Base-by-base conservation (phyloP, 805 yeast species). In the Scheffersomyces lignosus region DNA sequence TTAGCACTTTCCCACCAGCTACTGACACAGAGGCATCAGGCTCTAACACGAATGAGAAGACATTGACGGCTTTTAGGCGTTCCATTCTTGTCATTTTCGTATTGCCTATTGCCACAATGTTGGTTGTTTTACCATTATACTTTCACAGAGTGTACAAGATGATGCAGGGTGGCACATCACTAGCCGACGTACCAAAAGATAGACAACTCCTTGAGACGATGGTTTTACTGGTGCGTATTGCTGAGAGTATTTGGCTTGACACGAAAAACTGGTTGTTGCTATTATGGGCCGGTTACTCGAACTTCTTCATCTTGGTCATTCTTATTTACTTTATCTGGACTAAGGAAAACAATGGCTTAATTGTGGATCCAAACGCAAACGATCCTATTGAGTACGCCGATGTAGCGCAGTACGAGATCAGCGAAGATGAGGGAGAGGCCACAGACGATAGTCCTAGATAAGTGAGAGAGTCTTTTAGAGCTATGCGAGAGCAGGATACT, bases 1-100 rank as follows among this genome's bases (percentile, higher is more conserved):
- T 63, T 15, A 41, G 46, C 4, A 45, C 49, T 26, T 62, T 59
- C 43, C 63, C 67, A 4, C 65, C 67, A 7, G 45, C 48, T 23
- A 15, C 47, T 3, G 18, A 43, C 5, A 34, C 47, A 16, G 42
- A 38, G 12, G 51, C 37, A 18, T 34, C 46, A 23, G 48, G 48
- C 8, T 31, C 31, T 10, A 52, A 44, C 16, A 34, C 36, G 24
- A 54, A 56, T 28, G 47, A 44, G 8, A 37, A 39, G 17, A 40
- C 60, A 7, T 32, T 38, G 10, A 36, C 35, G 10, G 49, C 65
- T 3, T 63, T 60, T 40, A 49, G 52, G 33, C 37, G 43, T 18
- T 60, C 66, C n/a, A 40, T 60, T 9, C 34, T 42, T 9, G 43
- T 58, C 14, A 51, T 61, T 16, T 54, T 63, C 27, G 36, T 58